Evolutionary conservation across 148 eudicot species (phyloP).

Genomic region (Chenopodium formosanum): DNA sequence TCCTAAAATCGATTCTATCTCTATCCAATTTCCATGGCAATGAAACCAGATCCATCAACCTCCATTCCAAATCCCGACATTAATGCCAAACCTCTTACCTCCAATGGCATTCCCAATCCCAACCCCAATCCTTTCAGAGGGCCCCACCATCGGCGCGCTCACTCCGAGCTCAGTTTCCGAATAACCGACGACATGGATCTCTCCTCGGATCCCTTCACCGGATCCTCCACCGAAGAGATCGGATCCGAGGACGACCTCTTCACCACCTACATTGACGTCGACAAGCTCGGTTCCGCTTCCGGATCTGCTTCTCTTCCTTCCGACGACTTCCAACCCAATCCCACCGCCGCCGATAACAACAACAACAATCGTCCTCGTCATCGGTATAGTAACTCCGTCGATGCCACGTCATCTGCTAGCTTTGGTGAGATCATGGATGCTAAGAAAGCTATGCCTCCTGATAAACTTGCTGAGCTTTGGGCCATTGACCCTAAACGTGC

Average conservation of each 20-base stretch:
- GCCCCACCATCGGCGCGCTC: slow-evolving; percentile 47
- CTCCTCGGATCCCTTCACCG: slow-evolving; percentile 39
- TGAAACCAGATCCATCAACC: slow-evolving; percentile 28
- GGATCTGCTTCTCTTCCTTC: neutral
- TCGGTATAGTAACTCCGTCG: slow-evolving; percentile 40
- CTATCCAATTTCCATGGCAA: slow-evolving; percentile 4
- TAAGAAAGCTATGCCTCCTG: slow-evolving; percentile 52
- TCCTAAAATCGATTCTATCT: neutral
- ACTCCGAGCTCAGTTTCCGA: slow-evolving; percentile 42
- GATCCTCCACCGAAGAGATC: slow-evolving; percentile 35
- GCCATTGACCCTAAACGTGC: slow-evolving; percentile 64
- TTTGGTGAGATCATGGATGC: slow-evolving; percentile 45
- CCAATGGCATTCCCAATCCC: neutral
- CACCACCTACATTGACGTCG: slow-evolving; percentile 48
- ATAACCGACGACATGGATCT: slow-evolving; percentile 47
- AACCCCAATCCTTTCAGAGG: slow-evolving; percentile 27
- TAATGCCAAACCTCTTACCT: slow-evolving; percentile 7
- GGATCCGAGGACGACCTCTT: slow-evolving; percentile 56
- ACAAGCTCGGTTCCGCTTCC: slow-evolving; percentile 32
- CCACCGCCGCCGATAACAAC: neutral
- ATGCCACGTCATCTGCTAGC: slow-evolving; percentile 27
- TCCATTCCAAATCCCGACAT: neutral
- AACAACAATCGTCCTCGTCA: slow-evolving; percentile 17
- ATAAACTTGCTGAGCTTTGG: slow-evolving; percentile 58
- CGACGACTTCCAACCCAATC: neutral